Percentiles rank a stretch among this genome's conserved stretches.
These are phyloP conservation scores for Solanum rostratum DNA, from an alignment of 257 asterid species.

Conservation along the genomic window DNA sequence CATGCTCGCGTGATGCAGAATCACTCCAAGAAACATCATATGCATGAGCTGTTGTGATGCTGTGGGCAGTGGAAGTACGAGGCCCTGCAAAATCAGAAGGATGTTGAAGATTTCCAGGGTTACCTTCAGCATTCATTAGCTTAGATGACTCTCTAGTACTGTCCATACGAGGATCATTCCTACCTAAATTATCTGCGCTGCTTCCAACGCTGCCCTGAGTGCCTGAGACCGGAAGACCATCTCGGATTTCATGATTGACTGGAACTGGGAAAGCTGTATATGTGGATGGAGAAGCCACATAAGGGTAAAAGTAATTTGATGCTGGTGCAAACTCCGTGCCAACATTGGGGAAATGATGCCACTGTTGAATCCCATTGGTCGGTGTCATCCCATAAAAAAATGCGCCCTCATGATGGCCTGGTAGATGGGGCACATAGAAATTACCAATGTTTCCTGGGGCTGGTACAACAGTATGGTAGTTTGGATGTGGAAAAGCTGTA, in stretches of 20 bases:
- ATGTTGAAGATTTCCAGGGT: constrained; percentile 18
- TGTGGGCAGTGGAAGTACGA: constrained; percentile 40
- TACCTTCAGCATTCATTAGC: constrained; percentile 46
- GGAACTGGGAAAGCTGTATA: constrained; percentile 43
- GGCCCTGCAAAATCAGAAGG: constrained; percentile 36
- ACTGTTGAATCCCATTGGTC: constrained; percentile 29
- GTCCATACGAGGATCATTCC: constrained; percentile 36
- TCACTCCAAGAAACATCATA: constrained; percentile 21
- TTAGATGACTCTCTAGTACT: constrained; percentile 35
- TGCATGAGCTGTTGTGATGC: constrained; percentile 20
- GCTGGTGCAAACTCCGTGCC: constrained; percentile 34
- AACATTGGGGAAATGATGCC: constrained; percentile 29
- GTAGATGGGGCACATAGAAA: constrained; percentile 33
- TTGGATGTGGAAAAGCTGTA: constrained; percentile 41
- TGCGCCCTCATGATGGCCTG: constrained; percentile 43
- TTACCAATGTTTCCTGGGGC: constrained; percentile 25
- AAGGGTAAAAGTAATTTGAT: constrained; percentile 43
- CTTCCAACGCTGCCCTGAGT: constrained; percentile 12
- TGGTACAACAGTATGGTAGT: constrained; percentile 25
- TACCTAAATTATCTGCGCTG: constrained; percentile 19
- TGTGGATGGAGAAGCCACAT: constrained; percentile 43
- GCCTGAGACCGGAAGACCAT: constrained; percentile 27
- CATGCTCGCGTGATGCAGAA: constrained; percentile 15
- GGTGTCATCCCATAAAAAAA: constrained; percentile 44
- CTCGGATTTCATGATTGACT: constrained; percentile 36